These are phyloP conservation scores for Schizonepeta tenuifolia DNA, from an alignment of 257 asterid genomes.

Conservation along the genomic window DNA sequence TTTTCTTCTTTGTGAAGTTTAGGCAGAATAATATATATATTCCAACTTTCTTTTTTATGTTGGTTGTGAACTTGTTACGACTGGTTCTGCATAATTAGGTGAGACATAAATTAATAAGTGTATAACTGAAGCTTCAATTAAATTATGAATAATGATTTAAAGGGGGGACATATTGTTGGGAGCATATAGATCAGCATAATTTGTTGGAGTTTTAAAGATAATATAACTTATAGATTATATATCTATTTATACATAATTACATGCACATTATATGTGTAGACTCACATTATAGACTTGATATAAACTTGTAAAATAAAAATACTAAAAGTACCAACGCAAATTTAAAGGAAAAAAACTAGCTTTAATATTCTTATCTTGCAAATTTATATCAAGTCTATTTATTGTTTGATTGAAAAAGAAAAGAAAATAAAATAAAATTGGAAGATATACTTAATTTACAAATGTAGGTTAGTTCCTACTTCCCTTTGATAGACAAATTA, in stretches of 20 bases:
- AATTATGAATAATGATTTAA: slow-evolving; percentile 37
- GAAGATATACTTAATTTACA: neutral
- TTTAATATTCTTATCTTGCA: neutral
- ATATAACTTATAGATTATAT: neutral
- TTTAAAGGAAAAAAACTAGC: too few relatives aligned
- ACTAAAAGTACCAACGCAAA: neutral
- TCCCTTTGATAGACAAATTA: neutral
- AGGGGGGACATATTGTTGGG: slow-evolving; percentile 34
- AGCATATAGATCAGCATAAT: slow-evolving; percentile 5
- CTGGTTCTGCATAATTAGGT: slow-evolving; percentile 31
- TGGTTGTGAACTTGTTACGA: slow-evolving; percentile 26
- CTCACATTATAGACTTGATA: neutral
- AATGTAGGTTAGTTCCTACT: neutral
- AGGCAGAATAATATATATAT: slow-evolving; percentile 7
- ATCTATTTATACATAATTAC: neutral
- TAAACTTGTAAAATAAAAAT: neutral
- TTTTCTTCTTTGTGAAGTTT: slow-evolving; percentile 22
- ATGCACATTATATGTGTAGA: neutral
- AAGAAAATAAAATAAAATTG: too few relatives aligned
- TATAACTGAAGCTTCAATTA: slow-evolving; percentile 41
- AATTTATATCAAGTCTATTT: neutral
- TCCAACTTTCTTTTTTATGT: slow-evolving; percentile 13
- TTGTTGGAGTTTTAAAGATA: neutral
- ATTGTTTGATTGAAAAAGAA: neutral
- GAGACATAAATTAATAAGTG: slow-evolving; percentile 35